Conservation (phyloP, 2,329 filamentous ascomycete genomes). For the Diaporthe sp. region DNA sequence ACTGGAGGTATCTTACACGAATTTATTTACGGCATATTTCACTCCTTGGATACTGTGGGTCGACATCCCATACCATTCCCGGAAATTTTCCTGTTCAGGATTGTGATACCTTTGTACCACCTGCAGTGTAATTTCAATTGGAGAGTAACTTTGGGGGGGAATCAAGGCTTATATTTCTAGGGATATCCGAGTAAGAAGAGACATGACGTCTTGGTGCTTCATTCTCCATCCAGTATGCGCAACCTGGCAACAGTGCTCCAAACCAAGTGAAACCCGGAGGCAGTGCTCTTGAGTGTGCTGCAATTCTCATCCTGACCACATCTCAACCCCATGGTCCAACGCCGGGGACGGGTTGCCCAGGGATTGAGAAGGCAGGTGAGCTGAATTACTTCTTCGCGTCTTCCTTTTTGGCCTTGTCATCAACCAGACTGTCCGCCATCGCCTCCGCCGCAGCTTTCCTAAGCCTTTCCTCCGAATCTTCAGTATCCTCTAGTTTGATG, state of each 20-base stretch:
- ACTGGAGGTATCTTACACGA: not conserved
- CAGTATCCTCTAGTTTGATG: conserved; percentile 66
- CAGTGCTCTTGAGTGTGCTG: not conserved
- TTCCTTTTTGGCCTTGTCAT: conserved; percentile 50
- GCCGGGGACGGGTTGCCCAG: conserved; percentile 5
- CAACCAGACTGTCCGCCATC: conserved; percentile 68
- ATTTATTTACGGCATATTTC: not conserved
- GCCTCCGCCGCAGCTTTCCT: conserved; percentile 75
- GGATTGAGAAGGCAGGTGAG: not conserved
- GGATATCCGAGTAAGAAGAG: conserved; percentile 18
- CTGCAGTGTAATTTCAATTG: not conserved
- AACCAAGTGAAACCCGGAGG: not conserved
- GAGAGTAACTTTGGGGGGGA: not conserved
- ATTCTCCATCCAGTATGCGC: not conserved
- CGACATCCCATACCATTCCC: not conserved
- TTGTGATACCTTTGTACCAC: not conserved
- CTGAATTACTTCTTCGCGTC: conserved; percentile 50
- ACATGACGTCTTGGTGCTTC: conserved; percentile 5
- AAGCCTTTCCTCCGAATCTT: conserved; percentile 62
- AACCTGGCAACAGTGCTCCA: not conserved
- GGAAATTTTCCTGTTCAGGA: not conserved
- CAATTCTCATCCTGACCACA: not conserved
- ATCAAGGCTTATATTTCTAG: conserved; percentile 26
- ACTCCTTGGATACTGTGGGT: not conserved
- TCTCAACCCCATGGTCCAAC: not conserved